Conservation (phyloP, 257 asterid species). For the Solanum okadae region DNA sequence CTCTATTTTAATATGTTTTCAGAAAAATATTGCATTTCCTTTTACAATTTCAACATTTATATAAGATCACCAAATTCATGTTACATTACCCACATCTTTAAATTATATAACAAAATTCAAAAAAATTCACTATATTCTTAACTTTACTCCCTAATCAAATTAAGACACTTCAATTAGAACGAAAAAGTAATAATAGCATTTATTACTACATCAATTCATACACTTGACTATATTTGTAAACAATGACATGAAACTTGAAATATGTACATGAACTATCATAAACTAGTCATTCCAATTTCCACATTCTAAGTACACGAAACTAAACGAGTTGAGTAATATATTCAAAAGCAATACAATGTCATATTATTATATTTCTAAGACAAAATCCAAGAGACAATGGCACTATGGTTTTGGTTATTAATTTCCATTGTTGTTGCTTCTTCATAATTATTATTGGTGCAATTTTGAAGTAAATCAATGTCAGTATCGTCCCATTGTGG, state of each 20-base stretch:
- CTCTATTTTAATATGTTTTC: too few relatives aligned
- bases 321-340: too few relatives aligned
- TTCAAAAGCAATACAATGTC: background rate
- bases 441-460: background rate
- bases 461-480: background rate
- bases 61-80: too few relatives aligned
- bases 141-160: too few relatives aligned
- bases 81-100: too few relatives aligned
- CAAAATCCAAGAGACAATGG: slow-evolving; percentile 47
- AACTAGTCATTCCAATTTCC: background rate
- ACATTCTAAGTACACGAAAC: too few relatives aligned
- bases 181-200: too few relatives aligned
- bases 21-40: too few relatives aligned
- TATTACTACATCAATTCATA: background rate
- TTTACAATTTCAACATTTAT: too few relatives aligned
- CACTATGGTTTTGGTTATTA: slow-evolving; percentile 14
- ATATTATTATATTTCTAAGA: background rate
- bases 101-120: too few relatives aligned
- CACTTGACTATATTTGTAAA: background rate
- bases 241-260: background rate
- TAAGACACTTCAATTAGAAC: too few relatives aligned
- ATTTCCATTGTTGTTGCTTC: background rate
- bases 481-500: slow-evolving; percentile 26
- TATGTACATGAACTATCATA: background rate
- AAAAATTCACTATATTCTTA: too few relatives aligned